Conservation (phyloP, 208 protist species). For the Trypanosoma scelopori region DNA sequence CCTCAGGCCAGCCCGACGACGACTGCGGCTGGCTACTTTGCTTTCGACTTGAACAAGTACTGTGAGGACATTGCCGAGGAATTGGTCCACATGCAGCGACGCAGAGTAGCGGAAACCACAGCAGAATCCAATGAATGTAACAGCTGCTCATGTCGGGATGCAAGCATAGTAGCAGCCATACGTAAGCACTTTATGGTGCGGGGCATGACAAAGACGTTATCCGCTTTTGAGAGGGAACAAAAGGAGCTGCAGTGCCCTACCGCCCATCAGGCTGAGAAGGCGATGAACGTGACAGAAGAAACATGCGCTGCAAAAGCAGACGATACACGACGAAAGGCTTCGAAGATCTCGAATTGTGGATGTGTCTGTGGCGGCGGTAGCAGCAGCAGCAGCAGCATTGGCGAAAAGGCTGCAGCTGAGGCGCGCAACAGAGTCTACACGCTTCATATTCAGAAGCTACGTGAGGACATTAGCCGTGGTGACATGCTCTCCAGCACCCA, state of each 20-base stretch:
- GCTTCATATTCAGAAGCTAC: constrained; percentile 20
- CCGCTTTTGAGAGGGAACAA: constrained; percentile 44
- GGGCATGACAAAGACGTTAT: constrained; percentile 43
- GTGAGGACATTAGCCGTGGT: constrained; percentile 23
- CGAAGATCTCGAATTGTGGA: not conserved
- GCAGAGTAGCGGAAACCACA: not conserved
- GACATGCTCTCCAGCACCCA: constrained; percentile 20
- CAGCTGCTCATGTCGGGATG: constrained; percentile 36
- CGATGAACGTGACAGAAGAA: constrained; percentile 5
- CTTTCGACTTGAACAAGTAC: constrained; percentile 34
- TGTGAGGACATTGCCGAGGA: constrained; percentile 26
- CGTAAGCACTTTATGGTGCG: constrained; percentile 50
- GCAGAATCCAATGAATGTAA: constrained; percentile 5
- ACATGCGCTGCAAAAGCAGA: not conserved
- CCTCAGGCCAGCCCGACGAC: constrained; percentile 6
- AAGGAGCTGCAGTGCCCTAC: constrained; percentile 23
- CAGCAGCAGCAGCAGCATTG: not conserved
- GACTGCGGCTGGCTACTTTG: constrained; percentile 26
- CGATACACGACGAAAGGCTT: not conserved
- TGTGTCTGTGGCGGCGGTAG: too few relatives aligned
- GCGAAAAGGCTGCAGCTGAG: not conserved
- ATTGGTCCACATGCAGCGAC: constrained; percentile 8
- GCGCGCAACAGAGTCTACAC: constrained; percentile 13
- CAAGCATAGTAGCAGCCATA: constrained; percentile 40
- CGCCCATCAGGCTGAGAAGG: constrained; percentile 13